phyloP scores from a whole-genome alignment of 2,329 filamentous ascomycete species.

The Sclerotinia nivalis region DNA sequence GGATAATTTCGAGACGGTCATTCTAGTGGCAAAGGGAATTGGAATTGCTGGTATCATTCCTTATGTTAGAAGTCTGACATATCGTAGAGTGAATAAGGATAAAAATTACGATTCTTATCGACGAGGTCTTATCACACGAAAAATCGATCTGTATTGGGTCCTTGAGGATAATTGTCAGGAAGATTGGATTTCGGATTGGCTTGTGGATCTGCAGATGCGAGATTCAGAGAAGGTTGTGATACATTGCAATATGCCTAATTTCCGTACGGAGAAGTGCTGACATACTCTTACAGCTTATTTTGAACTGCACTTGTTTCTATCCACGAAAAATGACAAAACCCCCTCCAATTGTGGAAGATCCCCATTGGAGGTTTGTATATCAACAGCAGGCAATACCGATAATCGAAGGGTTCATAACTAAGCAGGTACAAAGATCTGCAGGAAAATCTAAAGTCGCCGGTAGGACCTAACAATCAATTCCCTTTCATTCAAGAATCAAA shows the following conservation, averaged over 20 bases:
- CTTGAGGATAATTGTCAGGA: constrained; percentile 22
- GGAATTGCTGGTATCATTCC: constrained; percentile 31
- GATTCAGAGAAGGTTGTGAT: neutral
- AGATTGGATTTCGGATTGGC: constrained; percentile 16
- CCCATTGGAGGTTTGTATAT: neutral
- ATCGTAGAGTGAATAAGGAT: neutral
- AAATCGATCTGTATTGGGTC: constrained; percentile 20
- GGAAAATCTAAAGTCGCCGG: neutral
- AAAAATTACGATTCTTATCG: neutral
- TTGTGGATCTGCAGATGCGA: constrained; percentile 2
- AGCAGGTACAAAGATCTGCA: neutral
- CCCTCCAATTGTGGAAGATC: neutral
- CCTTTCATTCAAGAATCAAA: neutral
- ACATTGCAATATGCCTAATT: too few species aligned
- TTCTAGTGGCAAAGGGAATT: constrained; percentile 31
- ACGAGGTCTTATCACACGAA: constrained; percentile 11
- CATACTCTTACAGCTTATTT: neutral
- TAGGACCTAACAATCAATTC: neutral
- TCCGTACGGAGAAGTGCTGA: neutral
- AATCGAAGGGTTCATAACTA: neutral
- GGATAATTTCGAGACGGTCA: constrained; percentile 28
- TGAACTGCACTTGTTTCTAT: neutral
- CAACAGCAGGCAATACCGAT: neutral
- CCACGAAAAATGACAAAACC: neutral
- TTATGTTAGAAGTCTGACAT: constrained; percentile 22